Evolutionary conservation across 176 grass and related monocot genomes (phyloP).

Genomic region (Aegilops longissima): DNA sequence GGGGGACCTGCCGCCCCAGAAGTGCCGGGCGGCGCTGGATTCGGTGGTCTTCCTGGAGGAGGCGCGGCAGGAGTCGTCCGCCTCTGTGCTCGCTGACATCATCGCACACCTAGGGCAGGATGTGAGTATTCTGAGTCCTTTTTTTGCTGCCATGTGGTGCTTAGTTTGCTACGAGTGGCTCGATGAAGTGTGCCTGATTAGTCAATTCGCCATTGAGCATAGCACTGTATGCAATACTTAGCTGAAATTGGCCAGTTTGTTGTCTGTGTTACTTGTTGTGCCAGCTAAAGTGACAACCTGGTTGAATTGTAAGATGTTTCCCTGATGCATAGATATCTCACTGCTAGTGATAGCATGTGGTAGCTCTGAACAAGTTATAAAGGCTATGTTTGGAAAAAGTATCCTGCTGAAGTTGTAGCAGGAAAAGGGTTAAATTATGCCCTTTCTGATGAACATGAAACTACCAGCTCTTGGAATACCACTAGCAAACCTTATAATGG

Average conservation of each 20-base stretch:
- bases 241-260: conserved; percentile 1
- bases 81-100: conserved; percentile 79
- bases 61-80: conserved; percentile 46
- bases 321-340: background rate
- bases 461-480: background rate
- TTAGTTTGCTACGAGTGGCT: background rate
- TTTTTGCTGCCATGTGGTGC: background rate
- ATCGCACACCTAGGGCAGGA: conserved; percentile 92
- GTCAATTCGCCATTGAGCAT: background rate
- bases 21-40: conserved; percentile 68
- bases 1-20: conserved; percentile 79
- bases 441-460: background rate
- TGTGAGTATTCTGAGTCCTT: conserved; percentile 47
- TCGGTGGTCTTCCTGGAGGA: conserved; percentile 85
- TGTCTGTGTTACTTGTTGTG: conserved; percentile 8
- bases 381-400: background rate
- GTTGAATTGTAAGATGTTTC: conserved; percentile 9
- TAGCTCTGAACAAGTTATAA: background rate
- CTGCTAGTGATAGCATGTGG: background rate
- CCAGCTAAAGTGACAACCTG: background rate
- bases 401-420: conserved; percentile 2
- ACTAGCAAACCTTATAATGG: conserved; percentile 3
- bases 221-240: background rate
- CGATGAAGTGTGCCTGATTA: background rate
- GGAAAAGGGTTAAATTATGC: background rate